phyloP scores from a whole-genome alignment of 306 rosid genomes.

The Dryas drummondii region DNA sequence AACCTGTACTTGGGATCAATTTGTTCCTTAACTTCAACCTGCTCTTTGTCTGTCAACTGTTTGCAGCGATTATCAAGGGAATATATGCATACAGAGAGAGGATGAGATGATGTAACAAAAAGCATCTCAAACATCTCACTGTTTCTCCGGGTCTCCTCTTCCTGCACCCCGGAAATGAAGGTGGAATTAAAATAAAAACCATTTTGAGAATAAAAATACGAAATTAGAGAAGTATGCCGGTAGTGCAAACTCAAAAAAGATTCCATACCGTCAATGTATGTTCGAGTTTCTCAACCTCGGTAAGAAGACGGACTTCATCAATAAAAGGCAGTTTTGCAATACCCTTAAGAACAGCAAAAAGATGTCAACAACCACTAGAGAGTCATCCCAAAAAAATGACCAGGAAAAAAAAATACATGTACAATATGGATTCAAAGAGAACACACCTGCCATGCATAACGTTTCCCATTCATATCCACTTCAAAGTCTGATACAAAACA shows the following conservation, averaged over 20 bases:
- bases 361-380: constrained; percentile 18
- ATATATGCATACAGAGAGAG: constrained; percentile 93
- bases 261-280: constrained; percentile 64
- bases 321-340: constrained; percentile 95
- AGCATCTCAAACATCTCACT: constrained; percentile 82
- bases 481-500: constrained; percentile 74
- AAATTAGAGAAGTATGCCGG: not conserved
- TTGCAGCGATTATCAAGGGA: constrained; percentile 83
- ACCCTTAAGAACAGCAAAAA: constrained; percentile 54
- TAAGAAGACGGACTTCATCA: constrained; percentile 88
- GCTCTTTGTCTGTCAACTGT: constrained; percentile 63
- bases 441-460: constrained; percentile 91
- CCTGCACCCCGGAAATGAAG: constrained; percentile 35
- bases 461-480: constrained; percentile 99
- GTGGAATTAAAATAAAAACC: not conserved
- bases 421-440: constrained; percentile 4
- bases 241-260: constrained; percentile 8
- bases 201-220: not conserved
- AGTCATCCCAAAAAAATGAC: not conserved
- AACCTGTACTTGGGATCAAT: constrained; percentile 81
- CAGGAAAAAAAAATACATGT: constrained; percentile 1
- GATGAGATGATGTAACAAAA: constrained; percentile 87
- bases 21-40: constrained; percentile 66
- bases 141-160: constrained; percentile 73
- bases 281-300: constrained; percentile 74